Conservation (phyloP, 176 grass and related monocot species). For the Stipa capillata region DNA sequence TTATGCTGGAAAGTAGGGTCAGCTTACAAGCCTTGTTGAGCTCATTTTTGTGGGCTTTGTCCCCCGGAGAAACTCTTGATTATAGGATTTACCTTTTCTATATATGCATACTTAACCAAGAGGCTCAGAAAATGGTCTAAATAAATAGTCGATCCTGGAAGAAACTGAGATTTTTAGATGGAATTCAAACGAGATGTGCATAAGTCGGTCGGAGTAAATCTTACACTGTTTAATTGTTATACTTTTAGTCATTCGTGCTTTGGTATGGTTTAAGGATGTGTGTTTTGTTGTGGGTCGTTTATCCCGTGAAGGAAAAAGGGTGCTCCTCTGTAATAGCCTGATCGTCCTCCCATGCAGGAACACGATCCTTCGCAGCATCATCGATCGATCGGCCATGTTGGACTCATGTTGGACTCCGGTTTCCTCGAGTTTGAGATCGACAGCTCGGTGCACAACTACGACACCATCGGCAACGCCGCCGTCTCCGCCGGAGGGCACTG, state of each 20-base stretch:
- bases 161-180: too few relatives aligned
- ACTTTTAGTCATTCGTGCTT: background rate
- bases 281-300: background rate
- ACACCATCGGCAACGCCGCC: background rate
- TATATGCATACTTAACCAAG: background rate
- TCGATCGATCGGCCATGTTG: too few relatives aligned
- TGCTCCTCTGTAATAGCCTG: too few relatives aligned
- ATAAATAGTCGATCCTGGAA: background rate
- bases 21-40: background rate
- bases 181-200: background rate
- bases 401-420: too few relatives aligned
- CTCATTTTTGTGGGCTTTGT: background rate
- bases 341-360: too few relatives aligned
- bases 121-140: background rate
- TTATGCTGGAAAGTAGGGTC: background rate
- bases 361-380: too few relatives aligned
- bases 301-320: background rate
- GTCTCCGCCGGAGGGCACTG: conserved; percentile 2
- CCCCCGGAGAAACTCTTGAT: background rate
- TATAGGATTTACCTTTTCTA: background rate
- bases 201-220: background rate
- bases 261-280: background rate
- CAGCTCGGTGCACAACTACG: background rate
- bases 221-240: background rate
- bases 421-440: too few relatives aligned